These are phyloP conservation scores for Rosa lucieae DNA, from an alignment of 306 rosid genomes.

Conservation along the genomic window DNA sequence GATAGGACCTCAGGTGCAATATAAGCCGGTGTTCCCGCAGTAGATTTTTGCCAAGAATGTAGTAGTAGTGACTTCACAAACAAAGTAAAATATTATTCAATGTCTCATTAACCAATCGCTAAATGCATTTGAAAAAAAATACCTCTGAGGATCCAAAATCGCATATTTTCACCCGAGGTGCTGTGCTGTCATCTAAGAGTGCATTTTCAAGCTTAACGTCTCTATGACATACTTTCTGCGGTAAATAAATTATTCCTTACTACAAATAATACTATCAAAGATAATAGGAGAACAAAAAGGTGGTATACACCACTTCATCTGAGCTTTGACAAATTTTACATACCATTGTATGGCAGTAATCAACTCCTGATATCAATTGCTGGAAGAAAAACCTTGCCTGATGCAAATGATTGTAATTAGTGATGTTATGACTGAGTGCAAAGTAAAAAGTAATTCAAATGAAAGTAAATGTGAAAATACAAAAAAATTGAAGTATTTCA, in stretches of 20 bases:
- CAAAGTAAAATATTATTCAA: slow-evolving; percentile 27
- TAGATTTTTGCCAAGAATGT: slow-evolving; percentile 79
- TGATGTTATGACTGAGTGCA: neutral
- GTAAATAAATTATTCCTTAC: slow-evolving; percentile 15
- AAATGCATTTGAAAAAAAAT: slow-evolving; percentile 9
- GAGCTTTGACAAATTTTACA: neutral
- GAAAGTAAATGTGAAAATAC: neutral
- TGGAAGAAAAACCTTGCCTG: slow-evolving; percentile 95
- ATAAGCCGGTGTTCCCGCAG: slow-evolving; percentile 91
- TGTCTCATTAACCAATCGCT: slow-evolving; percentile 5
- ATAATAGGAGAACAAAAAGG: neutral
- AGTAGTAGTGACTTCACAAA: slow-evolving; percentile 57
- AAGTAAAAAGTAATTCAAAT: neutral
- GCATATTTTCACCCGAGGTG: slow-evolving; percentile 75
- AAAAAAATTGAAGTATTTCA: neutral
- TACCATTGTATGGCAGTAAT: slow-evolving; percentile 87
- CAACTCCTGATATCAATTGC: slow-evolving; percentile 85
- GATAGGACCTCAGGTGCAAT: slow-evolving; percentile 83
- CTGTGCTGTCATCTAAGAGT: slow-evolving; percentile 69
- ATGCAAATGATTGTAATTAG: slow-evolving; percentile 8
- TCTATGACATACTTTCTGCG: slow-evolving; percentile 85
- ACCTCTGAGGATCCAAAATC: slow-evolving; percentile 94
- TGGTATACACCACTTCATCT: neutral
- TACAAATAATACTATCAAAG: slow-evolving; percentile 11
- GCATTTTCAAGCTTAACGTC: slow-evolving; percentile 91